A percentile compares a stretch with the other conserved stretches of the same genome.
phyloP scores from a whole-genome alignment of 2,329 filamentous ascomycete genomes.

The Neospermospora avenae region DNA sequence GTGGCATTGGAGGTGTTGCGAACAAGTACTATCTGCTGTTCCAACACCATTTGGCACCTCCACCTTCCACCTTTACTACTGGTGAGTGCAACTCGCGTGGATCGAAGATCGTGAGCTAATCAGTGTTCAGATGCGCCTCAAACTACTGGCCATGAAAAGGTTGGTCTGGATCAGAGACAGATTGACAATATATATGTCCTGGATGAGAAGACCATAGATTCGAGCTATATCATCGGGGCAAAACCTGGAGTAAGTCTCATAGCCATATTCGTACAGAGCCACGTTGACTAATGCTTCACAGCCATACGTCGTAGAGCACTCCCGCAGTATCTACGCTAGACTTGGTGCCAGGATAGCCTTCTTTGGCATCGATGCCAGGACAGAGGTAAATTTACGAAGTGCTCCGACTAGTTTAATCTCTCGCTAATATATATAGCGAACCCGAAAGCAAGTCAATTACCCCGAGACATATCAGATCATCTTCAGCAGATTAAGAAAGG shows the following conservation, averaged over 20 bases:
- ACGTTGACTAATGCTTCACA: conserved; percentile 13
- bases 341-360: conserved; percentile 82
- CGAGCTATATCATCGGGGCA: conserved; percentile 63
- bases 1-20: conserved; percentile 84
- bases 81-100: conserved; percentile 40
- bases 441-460: conserved; percentile 91
- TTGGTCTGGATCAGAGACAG: conserved; percentile 64
- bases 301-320: conserved; percentile 86
- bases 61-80: conserved; percentile 80
- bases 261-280: background rate
- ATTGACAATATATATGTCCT: conserved; percentile 71
- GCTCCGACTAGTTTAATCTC: conserved; percentile 30
- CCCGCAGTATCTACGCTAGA: conserved; percentile 80
- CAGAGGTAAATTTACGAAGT: conserved; percentile 54
- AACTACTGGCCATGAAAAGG: conserved; percentile 56
- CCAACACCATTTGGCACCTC: conserved; percentile 88
- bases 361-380: conserved; percentile 86
- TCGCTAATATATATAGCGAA: conserved; percentile 49
- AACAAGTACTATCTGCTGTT: conserved; percentile 99
- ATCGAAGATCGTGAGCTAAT: conserved; percentile 10
- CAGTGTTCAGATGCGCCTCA: conserved; percentile 45
- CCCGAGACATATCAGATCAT: conserved; percentile 84
- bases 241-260: conserved; percentile 47
- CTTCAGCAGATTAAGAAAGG: conserved; percentile 70
- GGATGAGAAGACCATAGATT: conserved; percentile 55